A percentile compares a stretch with the other conserved stretches of the same genome.
phyloP scores from a whole-genome alignment of 139 green algal genomes.

The Chlorella sorokiniana region DNA sequence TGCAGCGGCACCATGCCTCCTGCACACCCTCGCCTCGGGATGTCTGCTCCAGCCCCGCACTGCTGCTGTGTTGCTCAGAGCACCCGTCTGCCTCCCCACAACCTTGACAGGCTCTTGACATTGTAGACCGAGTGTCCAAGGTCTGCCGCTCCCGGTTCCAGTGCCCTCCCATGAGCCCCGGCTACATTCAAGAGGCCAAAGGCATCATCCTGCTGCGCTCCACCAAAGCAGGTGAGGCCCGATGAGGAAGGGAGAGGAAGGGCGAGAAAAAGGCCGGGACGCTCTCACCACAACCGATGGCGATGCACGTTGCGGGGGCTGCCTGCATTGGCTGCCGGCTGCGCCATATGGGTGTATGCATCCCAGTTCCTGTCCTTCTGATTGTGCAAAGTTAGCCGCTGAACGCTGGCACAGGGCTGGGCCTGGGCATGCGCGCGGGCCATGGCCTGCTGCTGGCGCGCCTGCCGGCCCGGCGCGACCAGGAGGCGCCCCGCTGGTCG shows the following conservation, averaged over 20 bases:
- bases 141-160: conserved; percentile 1
- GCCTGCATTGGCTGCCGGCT: no score
- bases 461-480: background rate
- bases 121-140: background rate
- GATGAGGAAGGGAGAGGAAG: no score
- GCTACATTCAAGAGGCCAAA: conserved; percentile 2
- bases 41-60: background rate
- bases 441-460: conserved; percentile 9
- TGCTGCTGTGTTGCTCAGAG: background rate
- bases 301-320: background rate
- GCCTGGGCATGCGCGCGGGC: background rate
- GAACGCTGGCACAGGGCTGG: no score
- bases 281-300: no score
- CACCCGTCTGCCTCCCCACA: background rate
- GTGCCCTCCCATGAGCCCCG: background rate
- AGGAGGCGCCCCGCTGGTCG: conserved; percentile 7
- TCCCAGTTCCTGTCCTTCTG: no score
- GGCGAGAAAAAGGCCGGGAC: no score
- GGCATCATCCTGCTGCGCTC: conserved; percentile 3
- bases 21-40: no score
- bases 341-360: no score
- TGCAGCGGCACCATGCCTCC: no score
- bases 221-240: conserved; percentile 1
- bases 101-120: background rate
- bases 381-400: no score